Evolutionary conservation across 176 grass and related monocot species (phyloP), one percentile per base, ranked within the genome.

Genomic region (Zizania latifolia): DNA sequence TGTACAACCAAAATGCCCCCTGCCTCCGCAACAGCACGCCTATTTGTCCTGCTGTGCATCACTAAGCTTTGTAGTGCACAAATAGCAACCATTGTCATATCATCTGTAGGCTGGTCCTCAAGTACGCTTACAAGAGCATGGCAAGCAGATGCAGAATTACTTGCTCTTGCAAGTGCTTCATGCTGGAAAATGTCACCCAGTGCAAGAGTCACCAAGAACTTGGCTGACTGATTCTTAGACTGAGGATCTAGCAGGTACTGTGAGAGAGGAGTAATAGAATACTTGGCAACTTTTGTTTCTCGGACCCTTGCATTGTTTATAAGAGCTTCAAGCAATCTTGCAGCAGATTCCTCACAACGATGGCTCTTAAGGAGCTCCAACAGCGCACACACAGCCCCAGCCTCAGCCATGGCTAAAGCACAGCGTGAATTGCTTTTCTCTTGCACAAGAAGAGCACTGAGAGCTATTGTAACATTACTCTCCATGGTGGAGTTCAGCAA

Each of bases 41-140:
- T 88, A 22, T 97, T 97, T 87, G 94, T 97, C 83, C 94, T 97
- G 75, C 94, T 97, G 73, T 97, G 91, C 90, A 93, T 88, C 69
- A 97, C 94, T 81, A 97, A 85, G 64, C 88, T 93, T 80, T 97
- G 94, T 41, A 97, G 51, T 62, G 94, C 90, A 83, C 94, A 97
- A 73, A 97, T 87, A 70, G 94, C 86, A 77, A 97, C 90, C 89
- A 89, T 86, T 65, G 89, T 97, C 88, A 97, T 97, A 82, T 97
- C 94, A 40, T 97, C 94, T 0, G 88, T 97, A 45, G 90, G 83
- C 71, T 93, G 94, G 74, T 97, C 90, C 83, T 97, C 94, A 58
- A 97, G 94, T 75, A 93, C 66, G 65, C 81, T 89, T 73, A 97
- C 82, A 69, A 97, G 83, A 82, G 94, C 94, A 85, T 78, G 71